Conservation (phyloP, 148 eudicot genomes). For the Silene uniflora region DNA sequence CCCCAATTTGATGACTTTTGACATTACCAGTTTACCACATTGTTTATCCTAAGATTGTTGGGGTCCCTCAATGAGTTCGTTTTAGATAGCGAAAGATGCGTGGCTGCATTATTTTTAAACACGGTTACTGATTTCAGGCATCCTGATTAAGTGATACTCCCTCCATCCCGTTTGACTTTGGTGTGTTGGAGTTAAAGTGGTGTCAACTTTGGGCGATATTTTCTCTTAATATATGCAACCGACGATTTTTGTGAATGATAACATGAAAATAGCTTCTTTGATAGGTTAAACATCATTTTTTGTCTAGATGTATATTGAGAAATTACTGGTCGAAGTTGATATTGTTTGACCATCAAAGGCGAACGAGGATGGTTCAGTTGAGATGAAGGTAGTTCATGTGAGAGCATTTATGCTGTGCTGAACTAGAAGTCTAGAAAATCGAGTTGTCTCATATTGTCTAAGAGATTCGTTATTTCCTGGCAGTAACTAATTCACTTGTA, state of each 20-base stretch:
- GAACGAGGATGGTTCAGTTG: too few relatives aligned
- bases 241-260: too few relatives aligned
- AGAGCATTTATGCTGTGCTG: neutral
- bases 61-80: neutral
- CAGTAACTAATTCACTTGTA: conserved; percentile 3
- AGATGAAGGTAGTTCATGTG: too few relatives aligned
- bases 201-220: neutral
- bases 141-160: neutral
- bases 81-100: neutral
- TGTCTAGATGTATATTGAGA: too few relatives aligned
- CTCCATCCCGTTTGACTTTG: neutral
- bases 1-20: too few relatives aligned
- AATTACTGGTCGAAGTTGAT: too few relatives aligned
- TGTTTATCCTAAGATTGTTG: neutral
- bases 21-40: too few relatives aligned
- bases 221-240: too few relatives aligned
- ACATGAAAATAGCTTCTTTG: too few relatives aligned
- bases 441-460: neutral
- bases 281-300: too few relatives aligned
- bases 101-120: neutral
- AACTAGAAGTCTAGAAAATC: neutral
- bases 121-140: neutral
- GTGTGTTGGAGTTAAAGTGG: neutral
- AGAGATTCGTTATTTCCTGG: neutral
- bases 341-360: too few relatives aligned